These are phyloP conservation scores for Anaeramoeba flamelloides DNA, from an alignment of 78 protist genomes.

Conservation along the genomic window DNA sequence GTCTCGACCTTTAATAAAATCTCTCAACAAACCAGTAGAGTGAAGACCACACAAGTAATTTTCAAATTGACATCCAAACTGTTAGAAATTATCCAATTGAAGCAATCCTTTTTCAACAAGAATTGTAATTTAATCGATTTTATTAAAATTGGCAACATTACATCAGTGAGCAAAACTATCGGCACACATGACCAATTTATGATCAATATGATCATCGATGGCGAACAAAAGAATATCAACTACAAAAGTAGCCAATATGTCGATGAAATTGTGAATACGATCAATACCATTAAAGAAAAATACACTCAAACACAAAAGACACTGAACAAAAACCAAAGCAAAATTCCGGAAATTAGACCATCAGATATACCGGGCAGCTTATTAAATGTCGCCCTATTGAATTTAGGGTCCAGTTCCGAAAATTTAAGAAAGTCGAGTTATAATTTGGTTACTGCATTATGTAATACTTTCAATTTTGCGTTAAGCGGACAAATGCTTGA, in stretches of 20 bases:
- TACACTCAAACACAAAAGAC: not conserved
- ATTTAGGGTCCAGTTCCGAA: slow-evolving; percentile 25
- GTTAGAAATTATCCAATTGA: not conserved
- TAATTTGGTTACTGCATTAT: slow-evolving; percentile 27
- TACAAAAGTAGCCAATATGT: not conserved
- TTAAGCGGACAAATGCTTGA: slow-evolving; percentile 23
- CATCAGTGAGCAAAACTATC: not conserved
- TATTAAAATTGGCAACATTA: not conserved
- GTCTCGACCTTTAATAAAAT: not conserved
- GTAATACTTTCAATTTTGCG: slow-evolving; percentile 28
- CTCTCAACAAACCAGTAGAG: not conserved
- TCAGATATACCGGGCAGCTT: slow-evolving; percentile 45
- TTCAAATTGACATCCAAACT: not conserved
- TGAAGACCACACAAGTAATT: not conserved
- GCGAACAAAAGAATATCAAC: not conserved
- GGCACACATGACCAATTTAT: not conserved
- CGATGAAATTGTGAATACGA: not conserved
- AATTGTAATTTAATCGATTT: not conserved
- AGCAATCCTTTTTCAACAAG: not conserved
- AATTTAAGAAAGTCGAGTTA: slow-evolving; percentile 37
- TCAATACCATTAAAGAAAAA: not conserved
- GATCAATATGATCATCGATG: not conserved
- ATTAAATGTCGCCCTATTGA: slow-evolving; percentile 42
- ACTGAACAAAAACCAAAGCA: not conserved
- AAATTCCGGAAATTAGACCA: slow-evolving; percentile 24